Base-by-base conservation (phyloP, 108 stramenopile species). In the Mediolabrus comicus region DNA sequence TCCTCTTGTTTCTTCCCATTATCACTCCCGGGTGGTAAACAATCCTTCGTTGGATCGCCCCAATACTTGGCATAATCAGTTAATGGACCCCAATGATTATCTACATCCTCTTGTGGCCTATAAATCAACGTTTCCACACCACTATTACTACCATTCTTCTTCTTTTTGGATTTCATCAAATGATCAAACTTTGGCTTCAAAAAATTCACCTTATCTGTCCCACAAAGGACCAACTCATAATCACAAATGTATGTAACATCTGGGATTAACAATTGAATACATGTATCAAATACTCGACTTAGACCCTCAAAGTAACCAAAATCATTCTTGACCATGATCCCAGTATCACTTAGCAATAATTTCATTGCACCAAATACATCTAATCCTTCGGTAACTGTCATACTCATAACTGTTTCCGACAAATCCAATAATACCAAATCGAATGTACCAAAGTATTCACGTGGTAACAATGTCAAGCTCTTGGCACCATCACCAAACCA, bases 401-500 rank as follows among this genome's bases (percentile, higher is more conserved):
- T 66, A 9, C 86, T 62, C 82, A 92, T 89, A 32, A 86, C 85
- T 7, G 91, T 92, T 53, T 92, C 91, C 22, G 85, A 86, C 14
- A 92, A 72, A 71, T 92, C 94, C 25, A 95, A 84, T 63, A 95
- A 74, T 16, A 95, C 91, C 71, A 95, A 59, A 75, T 95, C 93
- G 72, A 95, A 95, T 32, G 86, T 84, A 8, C 87, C 89, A 61
- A 86, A 90, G 67, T 90, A 92, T 19, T 90, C 89, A 17, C 86
- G 78, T 3, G 94, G 91, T 30, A 95, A 75, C 69, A 95, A 59
- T 3, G 86, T 53, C 10, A 95, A 64, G 59, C 81, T 84, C 74
- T 92, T 95, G 51, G 94, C 77, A 4, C 91, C 94, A 71, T 95
- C 94, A 1, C 94, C 94, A 65, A 85, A 95, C 94, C 94, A 95